Conservation (phyloP, 495 filamentous ascomycete genomes). For the Annulohypoxylon maeteangense region DNA sequence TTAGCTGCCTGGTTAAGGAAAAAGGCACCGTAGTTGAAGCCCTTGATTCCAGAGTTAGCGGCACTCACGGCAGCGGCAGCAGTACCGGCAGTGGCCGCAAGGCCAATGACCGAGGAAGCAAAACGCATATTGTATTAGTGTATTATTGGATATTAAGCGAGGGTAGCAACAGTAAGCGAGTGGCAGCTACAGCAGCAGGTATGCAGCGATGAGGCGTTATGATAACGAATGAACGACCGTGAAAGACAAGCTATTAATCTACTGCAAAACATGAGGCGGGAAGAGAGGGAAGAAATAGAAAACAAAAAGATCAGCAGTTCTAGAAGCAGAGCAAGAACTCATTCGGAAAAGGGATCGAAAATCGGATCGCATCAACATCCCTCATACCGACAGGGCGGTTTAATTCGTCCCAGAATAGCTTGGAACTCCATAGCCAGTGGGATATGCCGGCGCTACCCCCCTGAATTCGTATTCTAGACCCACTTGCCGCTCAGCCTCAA, state of each 20-base stretch:
- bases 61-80: conserved; percentile 33
- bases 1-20: conserved; percentile 69
- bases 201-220: conserved; percentile 19
- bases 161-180: conserved; percentile 37
- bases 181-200: conserved; percentile 32
- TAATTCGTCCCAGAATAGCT: conserved; percentile 36
- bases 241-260: conserved; percentile 15
- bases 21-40: conserved; percentile 81
- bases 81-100: conserved; percentile 45
- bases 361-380: conserved; percentile 40
- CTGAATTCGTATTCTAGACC: conserved; percentile 38
- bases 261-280: not conserved
- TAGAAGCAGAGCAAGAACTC: conserved; percentile 31
- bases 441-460: conserved; percentile 39
- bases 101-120: conserved; percentile 47
- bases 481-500: conserved; percentile 44
- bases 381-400: conserved; percentile 23
- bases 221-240: conserved; percentile 29
- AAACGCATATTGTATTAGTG: conserved; percentile 50
- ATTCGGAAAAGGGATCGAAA: conserved; percentile 41
- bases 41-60: conserved; percentile 64
- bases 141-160: conserved; percentile 42
- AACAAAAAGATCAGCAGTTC: conserved; percentile 38
- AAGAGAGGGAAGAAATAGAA: conserved; percentile 25
- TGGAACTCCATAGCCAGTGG: conserved; percentile 24